Evolutionary conservation across 371 early-diverging fungal species (phyloP), one percentile per base, ranked within the genome.

Genomic region (Smittium culicis): DNA sequence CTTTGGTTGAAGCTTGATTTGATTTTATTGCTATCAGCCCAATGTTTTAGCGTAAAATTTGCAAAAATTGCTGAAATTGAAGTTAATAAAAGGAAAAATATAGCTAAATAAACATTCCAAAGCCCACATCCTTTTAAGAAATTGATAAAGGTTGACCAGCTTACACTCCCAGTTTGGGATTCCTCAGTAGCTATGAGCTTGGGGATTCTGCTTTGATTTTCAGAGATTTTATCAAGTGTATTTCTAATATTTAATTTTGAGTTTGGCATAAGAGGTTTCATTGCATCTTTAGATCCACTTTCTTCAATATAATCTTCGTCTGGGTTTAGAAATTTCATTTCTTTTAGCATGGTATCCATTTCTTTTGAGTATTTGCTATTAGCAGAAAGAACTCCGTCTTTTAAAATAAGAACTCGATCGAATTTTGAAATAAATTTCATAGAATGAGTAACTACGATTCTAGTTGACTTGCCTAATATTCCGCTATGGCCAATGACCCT

Each of bases 11-110:
- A 45, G 11, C 66, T 17, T 30, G 34, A 74, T 67, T 35, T 71
- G 63, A 45, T 71, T 30, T 64, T 66, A 54, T 75, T 78, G 69
- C 64, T 74, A 54, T 3, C 45, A 34, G 35, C 71, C 57, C 69
- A 75, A 67, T 54, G 35, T 34, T 32, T 78, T 70, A 35, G 35
- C 28, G 65, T 63, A 25, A n/a, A 57, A 25, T 57, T 57, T 11
- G 57, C 57, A 57, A 57, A 5, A 57, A 54, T 32, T 30, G 1
- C 58, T 11, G 1, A 71, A 68, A 25, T 67, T 65, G 3, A 68
- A 35, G 1, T 28, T 27, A 24, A 62, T 32, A 60, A 64, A 68
- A 35, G 54, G 32, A 16, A 16, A 3, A 16, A 11, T 45, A 20
- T 11, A 45, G 11, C 5, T 20, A 5, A 45, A 45, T 11, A 45